Percentiles rank a stretch among this genome's conserved stretches.
Conservation (phyloP, 768 basidiomycete species). For the Hypholoma sublateritium region DNA sequence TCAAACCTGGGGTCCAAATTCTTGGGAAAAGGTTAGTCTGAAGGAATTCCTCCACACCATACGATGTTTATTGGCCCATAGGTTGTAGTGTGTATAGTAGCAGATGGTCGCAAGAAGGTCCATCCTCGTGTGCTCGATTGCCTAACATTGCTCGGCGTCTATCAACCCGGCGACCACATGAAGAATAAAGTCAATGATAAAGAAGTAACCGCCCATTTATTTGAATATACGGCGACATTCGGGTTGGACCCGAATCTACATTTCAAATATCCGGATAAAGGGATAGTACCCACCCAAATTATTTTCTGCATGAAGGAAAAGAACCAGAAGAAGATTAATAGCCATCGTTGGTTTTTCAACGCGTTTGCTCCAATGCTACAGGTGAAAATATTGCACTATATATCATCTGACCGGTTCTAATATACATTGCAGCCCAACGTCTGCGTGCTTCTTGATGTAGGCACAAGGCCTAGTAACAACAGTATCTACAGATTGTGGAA, state of each 20-base stretch:
- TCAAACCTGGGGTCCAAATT: slow-evolving; percentile 93
- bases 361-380: slow-evolving; percentile 84
- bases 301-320: slow-evolving; percentile 91
- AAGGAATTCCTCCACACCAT: not conserved
- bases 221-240: slow-evolving; percentile 86
- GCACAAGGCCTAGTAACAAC: slow-evolving; percentile 85
- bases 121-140: slow-evolving; percentile 87
- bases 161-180: slow-evolving; percentile 65
- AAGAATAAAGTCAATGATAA: slow-evolving; percentile 47
- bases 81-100: slow-evolving; percentile 92
- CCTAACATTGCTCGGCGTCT: slow-evolving; percentile 89
- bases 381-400: slow-evolving; percentile 36
- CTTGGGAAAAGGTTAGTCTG: slow-evolving; percentile 84
- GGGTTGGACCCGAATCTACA: slow-evolving; percentile 76
- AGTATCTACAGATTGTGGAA: slow-evolving; percentile 97
- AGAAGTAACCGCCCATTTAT: slow-evolving; percentile 65
- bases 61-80: slow-evolving; percentile 21
- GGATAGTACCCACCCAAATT: slow-evolving; percentile 92
- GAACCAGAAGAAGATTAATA: slow-evolving; percentile 97
- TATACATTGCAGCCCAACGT: slow-evolving; percentile 70
- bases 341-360: slow-evolving; percentile 97
- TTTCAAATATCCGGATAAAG: slow-evolving; percentile 89
- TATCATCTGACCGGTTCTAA: not conserved
- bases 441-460: slow-evolving; percentile 91
- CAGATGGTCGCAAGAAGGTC: slow-evolving; percentile 81